phyloP scores from a whole-genome alignment of 2,329 filamentous ascomycete species.

The Cytospora mali region DNA sequence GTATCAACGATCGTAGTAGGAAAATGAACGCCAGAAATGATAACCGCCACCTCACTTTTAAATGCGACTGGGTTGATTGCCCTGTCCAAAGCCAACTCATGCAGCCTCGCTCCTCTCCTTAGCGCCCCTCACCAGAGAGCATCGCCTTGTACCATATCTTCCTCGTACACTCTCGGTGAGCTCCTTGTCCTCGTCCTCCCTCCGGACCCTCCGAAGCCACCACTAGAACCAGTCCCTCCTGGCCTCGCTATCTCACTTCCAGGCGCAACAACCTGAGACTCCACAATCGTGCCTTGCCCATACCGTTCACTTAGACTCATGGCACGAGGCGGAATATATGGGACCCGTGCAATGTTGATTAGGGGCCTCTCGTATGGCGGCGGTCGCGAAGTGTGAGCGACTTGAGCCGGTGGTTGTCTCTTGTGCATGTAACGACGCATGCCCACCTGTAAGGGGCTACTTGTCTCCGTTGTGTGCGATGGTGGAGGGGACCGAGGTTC shows the following conservation, averaged over 20 bases:
- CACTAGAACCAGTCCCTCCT: background rate
- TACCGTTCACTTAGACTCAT: slow-evolving; percentile 22
- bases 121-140: slow-evolving; percentile 13
- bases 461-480: slow-evolving; percentile 2
- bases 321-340: slow-evolving; percentile 21
- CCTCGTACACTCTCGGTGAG: slow-evolving; percentile 8
- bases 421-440: slow-evolving; percentile 18
- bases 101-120: background rate
- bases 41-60: background rate
- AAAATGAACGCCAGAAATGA: background rate
- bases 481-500: slow-evolving; percentile 15
- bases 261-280: slow-evolving; percentile 12
- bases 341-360: slow-evolving; percentile 10
- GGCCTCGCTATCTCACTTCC: slow-evolving; percentile 13
- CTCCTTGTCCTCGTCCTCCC: slow-evolving; percentile 19
- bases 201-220: background rate
- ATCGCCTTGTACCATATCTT: slow-evolving; percentile 19
- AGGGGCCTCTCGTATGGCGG: slow-evolving; percentile 22
- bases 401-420: slow-evolving; percentile 11
- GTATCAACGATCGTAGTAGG: background rate
- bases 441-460: background rate
- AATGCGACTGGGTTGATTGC: background rate
- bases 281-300: slow-evolving; percentile 14
- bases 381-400: background rate
- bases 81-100: background rate